Conservation (phyloP, 305 asterid genomes). For the Fraxinus latifolia region DNA sequence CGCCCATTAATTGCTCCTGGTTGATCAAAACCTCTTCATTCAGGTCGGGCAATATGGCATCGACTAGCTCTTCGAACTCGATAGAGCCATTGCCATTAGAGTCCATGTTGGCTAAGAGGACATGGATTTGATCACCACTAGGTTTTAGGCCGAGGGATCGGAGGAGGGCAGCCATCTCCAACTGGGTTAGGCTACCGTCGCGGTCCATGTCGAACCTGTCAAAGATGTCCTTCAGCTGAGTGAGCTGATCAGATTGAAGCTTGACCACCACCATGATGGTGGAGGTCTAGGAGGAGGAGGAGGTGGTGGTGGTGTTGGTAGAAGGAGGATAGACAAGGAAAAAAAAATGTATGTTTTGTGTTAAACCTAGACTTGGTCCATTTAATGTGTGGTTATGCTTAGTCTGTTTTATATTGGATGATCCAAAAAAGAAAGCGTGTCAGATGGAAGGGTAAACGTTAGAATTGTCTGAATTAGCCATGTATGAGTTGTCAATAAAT, state of each 20-base stretch:
- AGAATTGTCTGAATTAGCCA: neutral
- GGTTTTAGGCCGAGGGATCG: slow-evolving; percentile 86
- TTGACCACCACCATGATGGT: slow-evolving; percentile 55
- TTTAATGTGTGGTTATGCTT: slow-evolving; percentile 20
- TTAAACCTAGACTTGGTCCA: slow-evolving; percentile 11
- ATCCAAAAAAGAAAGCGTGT: slow-evolving; percentile 26
- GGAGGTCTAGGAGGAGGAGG: neutral
- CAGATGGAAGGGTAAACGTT: slow-evolving; percentile 1
- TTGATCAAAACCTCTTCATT: slow-evolving; percentile 64
- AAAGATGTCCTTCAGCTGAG: slow-evolving; percentile 75
- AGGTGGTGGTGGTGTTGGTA: neutral
- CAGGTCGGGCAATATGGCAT: slow-evolving; percentile 69
- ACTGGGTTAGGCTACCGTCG: slow-evolving; percentile 90
- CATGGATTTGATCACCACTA: slow-evolving; percentile 63
- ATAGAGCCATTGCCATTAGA: slow-evolving; percentile 76
- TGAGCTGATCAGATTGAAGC: slow-evolving; percentile 58
- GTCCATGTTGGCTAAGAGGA: slow-evolving; percentile 58
- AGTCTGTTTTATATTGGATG: slow-evolving; percentile 8
- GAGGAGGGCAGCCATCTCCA: slow-evolving; percentile 94
- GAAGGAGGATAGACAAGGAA: neutral
- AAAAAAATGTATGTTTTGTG: neutral
- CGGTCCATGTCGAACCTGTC: slow-evolving; percentile 82
- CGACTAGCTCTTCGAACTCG: slow-evolving; percentile 77
- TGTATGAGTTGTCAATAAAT: neutral
- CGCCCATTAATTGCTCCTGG: slow-evolving; percentile 79